Evolutionary conservation across 805 yeast species (phyloP).

Genomic region (Yamadazyma endophytica): DNA sequence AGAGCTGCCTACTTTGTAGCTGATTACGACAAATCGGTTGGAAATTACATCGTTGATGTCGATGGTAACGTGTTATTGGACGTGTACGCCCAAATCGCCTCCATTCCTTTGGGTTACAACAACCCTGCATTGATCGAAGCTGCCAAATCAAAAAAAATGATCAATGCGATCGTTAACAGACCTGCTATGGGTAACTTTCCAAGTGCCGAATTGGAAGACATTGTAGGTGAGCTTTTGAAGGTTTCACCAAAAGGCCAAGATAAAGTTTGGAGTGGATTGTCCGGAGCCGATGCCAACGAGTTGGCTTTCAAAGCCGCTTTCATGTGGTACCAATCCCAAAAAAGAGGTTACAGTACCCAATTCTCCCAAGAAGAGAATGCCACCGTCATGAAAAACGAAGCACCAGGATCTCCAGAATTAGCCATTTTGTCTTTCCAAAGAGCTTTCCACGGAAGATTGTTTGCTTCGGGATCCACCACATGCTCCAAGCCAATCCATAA

Average conservation of each 20-base stretch:
- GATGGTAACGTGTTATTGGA: slow-evolving; percentile 77
- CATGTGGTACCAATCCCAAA: slow-evolving; percentile 67
- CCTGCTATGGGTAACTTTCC: slow-evolving; percentile 87
- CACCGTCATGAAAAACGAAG: slow-evolving; percentile 72
- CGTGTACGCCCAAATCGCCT: slow-evolving; percentile 79
- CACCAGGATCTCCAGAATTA: slow-evolving; percentile 87
- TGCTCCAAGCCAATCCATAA: slow-evolving; percentile 95
- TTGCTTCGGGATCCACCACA: slow-evolving; percentile 88
- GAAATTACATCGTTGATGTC: slow-evolving; percentile 76
- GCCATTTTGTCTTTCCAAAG: slow-evolving; percentile 82
- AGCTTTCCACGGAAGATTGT: slow-evolving; percentile 93
- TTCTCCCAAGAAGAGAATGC: slow-evolving; percentile 67
- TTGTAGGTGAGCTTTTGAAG: slow-evolving; percentile 45
- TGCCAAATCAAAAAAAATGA: slow-evolving; percentile 67
- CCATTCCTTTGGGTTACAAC: slow-evolving; percentile 82
- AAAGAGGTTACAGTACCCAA: slow-evolving; percentile 58
- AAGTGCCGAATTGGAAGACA: slow-evolving; percentile 59
- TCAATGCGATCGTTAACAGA: slow-evolving; percentile 71
- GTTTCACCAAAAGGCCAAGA: slow-evolving; percentile 78
- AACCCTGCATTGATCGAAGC: slow-evolving; percentile 69
- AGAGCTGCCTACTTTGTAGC: slow-evolving; percentile 72
- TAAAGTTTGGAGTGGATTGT: slow-evolving; percentile 72
- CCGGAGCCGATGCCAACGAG: slow-evolving; percentile 89
- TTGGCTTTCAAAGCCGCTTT: slow-evolving; percentile 87
- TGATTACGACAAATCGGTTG: slow-evolving; percentile 69